Percentiles rank a stretch among this genome's conserved stretches.
Evolutionary conservation across 2,329 filamentous ascomycete genomes (phyloP).

Genomic region (Penicillium frequentans): DNA sequence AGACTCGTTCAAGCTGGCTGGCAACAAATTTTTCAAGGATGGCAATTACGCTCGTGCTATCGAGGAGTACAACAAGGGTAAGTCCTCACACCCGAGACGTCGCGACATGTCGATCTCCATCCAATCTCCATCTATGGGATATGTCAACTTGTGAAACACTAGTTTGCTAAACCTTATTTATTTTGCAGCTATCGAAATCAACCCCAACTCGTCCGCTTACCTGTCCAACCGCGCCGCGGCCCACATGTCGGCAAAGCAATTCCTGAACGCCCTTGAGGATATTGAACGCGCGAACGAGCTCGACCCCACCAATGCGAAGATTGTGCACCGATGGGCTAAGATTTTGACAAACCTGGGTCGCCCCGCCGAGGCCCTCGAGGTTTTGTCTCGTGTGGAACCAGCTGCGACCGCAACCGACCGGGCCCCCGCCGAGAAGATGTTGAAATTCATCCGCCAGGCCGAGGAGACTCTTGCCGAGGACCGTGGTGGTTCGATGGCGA

Average conservation of each 20-base stretch:
- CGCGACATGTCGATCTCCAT: background rate
- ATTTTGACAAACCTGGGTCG: slow-evolving; percentile 86
- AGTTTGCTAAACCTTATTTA: slow-evolving; percentile 4
- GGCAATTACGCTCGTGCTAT: slow-evolving; percentile 86
- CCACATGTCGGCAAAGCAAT: slow-evolving; percentile 83
- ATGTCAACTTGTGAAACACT: background rate
- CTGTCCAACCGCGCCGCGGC: slow-evolving; percentile 93
- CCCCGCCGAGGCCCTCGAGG: slow-evolving; percentile 80
- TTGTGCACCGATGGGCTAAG: slow-evolving; percentile 80
- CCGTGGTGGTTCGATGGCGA: slow-evolving; percentile 82
- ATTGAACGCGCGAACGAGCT: slow-evolving; percentile 78
- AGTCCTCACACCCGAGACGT: slow-evolving; percentile 18
- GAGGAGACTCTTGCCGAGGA: slow-evolving; percentile 73
- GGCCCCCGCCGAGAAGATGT: slow-evolving; percentile 80
- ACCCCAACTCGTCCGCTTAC: slow-evolving; percentile 84
- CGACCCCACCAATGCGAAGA: slow-evolving; percentile 83
- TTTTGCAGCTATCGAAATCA: slow-evolving; percentile 74
- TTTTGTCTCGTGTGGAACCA: slow-evolving; percentile 77
- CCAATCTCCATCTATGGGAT: background rate
- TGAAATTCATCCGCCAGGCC: slow-evolving; percentile 75
- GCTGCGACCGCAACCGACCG: slow-evolving; percentile 82
- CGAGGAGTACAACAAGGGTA: slow-evolving; percentile 93
- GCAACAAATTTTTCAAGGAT: slow-evolving; percentile 97
- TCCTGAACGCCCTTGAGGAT: slow-evolving; percentile 78
- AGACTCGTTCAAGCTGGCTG: slow-evolving; percentile 86